A percentile compares a stretch with the other conserved stretches of the same genome.
Conservation (phyloP, 2,329 filamentous ascomycete genomes). For the Paracorniculantispora psalliotae region DNA sequence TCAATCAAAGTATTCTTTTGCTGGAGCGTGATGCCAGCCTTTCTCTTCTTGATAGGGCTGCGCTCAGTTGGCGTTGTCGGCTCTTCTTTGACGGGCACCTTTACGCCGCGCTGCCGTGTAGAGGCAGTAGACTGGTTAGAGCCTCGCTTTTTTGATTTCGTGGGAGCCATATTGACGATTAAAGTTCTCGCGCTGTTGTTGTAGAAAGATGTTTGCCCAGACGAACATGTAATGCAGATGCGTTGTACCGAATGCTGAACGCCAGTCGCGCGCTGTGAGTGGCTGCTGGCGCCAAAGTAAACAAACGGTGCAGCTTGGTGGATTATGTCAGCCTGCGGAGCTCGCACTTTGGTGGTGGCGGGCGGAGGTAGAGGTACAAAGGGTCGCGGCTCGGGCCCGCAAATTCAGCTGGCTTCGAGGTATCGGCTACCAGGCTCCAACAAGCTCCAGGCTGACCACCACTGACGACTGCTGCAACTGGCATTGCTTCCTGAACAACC, state of each 20-base stretch:
- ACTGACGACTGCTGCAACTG: constrained; percentile 15
- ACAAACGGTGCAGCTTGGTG: constrained; percentile 16
- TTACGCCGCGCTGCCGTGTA: constrained; percentile 15
- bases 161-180: constrained; percentile 8
- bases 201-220: not conserved
- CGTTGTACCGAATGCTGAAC: not conserved
- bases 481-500: constrained; percentile 9
- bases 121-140: constrained; percentile 11
- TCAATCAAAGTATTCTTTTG: constrained; percentile 87
- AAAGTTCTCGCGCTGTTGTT: not conserved
- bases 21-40: constrained; percentile 55
- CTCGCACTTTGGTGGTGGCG: constrained; percentile 8
- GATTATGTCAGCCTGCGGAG: constrained; percentile 14
- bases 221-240: not conserved
- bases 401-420: not conserved
- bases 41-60: constrained; percentile 60
- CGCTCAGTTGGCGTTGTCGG: constrained; percentile 38
- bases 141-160: constrained; percentile 13
- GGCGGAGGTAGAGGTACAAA: constrained; percentile 5
- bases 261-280: constrained; percentile 12
- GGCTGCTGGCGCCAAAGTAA: constrained; percentile 16
- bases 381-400: not conserved
- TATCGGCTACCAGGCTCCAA: not conserved
- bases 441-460: constrained; percentile 15
- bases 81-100: constrained; percentile 21